These are phyloP conservation scores for Citrus reticulata DNA, from an alignment of 345 rosid species.

Conservation along the genomic window DNA sequence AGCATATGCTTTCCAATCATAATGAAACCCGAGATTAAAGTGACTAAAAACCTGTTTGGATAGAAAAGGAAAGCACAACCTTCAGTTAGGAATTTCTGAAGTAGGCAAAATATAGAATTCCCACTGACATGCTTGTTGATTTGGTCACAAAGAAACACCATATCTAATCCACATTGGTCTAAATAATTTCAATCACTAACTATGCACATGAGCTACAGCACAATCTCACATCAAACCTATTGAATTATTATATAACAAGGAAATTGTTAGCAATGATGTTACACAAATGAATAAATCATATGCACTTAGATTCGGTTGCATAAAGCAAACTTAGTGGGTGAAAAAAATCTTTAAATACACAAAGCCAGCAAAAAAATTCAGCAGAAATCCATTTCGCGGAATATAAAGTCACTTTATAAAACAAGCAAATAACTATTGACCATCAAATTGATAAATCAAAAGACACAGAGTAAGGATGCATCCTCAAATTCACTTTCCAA, in stretches of 20 bases:
- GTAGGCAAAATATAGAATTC: neutral
- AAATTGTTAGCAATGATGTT: neutral
- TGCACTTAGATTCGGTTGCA: neutral
- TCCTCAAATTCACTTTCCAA: neutral
- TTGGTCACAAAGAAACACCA: neutral
- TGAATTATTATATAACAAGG: neutral
- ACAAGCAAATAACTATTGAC: neutral
- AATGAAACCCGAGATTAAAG: constrained; percentile 81
- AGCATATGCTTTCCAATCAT: constrained; percentile 54
- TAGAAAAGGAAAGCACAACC: neutral
- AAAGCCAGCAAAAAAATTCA: neutral
- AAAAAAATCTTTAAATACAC: neutral
- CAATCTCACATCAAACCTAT: neutral
- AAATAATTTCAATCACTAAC: neutral
- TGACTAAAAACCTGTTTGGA: constrained; percentile 47
- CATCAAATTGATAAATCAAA: neutral
- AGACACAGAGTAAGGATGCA: neutral
- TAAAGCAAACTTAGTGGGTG: neutral
- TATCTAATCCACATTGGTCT: neutral
- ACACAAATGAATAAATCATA: neutral
- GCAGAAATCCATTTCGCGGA: neutral
- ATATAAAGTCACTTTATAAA: neutral
- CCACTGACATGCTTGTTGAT: neutral
- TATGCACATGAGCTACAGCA: neutral
- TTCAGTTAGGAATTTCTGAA: neutral